phyloP scores from a whole-genome alignment of 2,329 filamentous ascomycete genomes.

The Lecanicillium sp. region DNA sequence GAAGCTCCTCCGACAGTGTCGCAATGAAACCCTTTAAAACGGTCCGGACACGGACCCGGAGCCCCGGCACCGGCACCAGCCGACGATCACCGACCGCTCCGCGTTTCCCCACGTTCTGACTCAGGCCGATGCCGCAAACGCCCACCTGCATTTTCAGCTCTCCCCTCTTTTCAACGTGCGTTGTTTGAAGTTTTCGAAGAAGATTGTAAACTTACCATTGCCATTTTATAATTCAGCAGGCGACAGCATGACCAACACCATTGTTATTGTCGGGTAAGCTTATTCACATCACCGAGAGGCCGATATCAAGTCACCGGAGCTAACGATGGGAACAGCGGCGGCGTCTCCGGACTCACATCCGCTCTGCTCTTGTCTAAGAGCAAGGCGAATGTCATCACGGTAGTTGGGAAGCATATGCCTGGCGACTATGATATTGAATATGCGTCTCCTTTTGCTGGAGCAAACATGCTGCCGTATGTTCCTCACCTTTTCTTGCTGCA shows the following conservation, averaged over 20 bases:
- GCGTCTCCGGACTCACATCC: constrained; percentile 44
- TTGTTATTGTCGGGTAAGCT: constrained; percentile 27
- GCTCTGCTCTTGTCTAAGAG: constrained; percentile 40
- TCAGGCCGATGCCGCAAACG: constrained; percentile 4
- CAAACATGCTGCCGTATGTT: constrained; percentile 66
- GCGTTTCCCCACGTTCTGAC: no score
- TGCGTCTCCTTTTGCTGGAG: constrained; percentile 81
- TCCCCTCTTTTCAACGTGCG: neutral
- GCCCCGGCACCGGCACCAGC: no score
- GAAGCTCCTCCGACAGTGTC: no score
- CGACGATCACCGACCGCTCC: no score
- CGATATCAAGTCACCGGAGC: neutral
- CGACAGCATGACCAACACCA: constrained; percentile 20
- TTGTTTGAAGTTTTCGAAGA: neutral
- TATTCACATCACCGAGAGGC: neutral
- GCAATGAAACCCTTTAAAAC: no score
- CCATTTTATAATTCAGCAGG: neutral
- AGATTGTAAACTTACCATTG: neutral
- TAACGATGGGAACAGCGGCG: constrained; percentile 26
- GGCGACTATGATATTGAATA: constrained; percentile 91
- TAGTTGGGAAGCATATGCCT: constrained; percentile 84
- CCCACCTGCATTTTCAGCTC: neutral
- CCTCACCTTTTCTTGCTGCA: constrained; percentile 2
- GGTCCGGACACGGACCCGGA: no score
- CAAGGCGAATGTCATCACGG: constrained; percentile 47